Conservation (phyloP, 2,329 filamentous ascomycete genomes). For the Emergomyces africanus region DNA sequence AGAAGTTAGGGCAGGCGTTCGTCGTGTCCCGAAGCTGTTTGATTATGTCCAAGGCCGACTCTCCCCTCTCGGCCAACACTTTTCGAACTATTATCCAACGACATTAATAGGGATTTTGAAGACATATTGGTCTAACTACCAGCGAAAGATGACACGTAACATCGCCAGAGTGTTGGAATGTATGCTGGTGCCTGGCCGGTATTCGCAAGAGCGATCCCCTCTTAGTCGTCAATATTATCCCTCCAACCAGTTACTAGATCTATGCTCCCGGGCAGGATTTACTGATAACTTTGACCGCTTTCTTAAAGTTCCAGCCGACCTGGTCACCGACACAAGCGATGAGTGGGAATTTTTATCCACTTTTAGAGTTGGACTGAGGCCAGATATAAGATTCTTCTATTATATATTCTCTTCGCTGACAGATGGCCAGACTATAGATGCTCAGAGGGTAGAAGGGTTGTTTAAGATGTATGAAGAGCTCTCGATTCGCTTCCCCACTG, state of each 20-base stretch:
- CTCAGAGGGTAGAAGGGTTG: background rate
- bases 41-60: background rate
- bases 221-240: background rate
- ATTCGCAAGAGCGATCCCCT: background rate
- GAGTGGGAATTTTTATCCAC: background rate
- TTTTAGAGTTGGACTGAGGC: background rate
- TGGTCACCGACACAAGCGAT: background rate
- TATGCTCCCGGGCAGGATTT: background rate
- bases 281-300: background rate
- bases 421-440: background rate
- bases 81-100: background rate
- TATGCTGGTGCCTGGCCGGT: background rate
- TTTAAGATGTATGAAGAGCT: background rate
- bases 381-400: background rate
- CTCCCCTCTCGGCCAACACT: background rate
- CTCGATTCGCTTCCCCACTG: background rate
- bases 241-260: background rate
- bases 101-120: background rate
- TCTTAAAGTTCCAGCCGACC: background rate
- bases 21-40: background rate
- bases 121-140: background rate
- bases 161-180: background rate
- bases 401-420: background rate
- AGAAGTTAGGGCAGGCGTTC: background rate
- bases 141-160: background rate